These are phyloP conservation scores for Pleurotus pulmonarius DNA, from an alignment of 768 basidiomycete species.

Conservation along the genomic window DNA sequence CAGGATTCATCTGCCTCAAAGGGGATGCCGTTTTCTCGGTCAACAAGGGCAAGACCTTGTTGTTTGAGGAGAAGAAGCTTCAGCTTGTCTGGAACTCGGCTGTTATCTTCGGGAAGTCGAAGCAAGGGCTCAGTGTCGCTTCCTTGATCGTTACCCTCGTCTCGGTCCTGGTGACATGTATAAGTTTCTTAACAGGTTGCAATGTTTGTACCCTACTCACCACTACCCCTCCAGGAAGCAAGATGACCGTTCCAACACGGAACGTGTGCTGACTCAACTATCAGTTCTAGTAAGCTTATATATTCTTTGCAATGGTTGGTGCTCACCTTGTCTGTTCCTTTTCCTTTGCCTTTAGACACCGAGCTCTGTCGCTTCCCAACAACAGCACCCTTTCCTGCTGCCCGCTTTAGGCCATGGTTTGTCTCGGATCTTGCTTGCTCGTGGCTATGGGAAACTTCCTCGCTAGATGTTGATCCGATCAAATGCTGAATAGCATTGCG, in stretches of 20 bases:
- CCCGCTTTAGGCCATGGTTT: background rate
- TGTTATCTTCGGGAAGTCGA: background rate
- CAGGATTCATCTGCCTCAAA: background rate
- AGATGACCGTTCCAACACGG: background rate
- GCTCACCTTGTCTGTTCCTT: background rate
- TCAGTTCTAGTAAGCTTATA: background rate
- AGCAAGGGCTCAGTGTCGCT: background rate
- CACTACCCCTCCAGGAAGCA: background rate
- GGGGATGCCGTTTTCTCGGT: background rate
- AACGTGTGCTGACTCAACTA: background rate
- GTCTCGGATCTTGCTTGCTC: background rate
- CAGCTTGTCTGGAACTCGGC: background rate
- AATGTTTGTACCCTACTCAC: no score
- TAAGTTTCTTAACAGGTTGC: no score
- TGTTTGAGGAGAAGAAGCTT: background rate
- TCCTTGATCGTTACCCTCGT: background rate
- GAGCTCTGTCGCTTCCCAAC: background rate
- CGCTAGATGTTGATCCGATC: background rate
- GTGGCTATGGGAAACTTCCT: background rate
- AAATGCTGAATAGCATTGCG: background rate
- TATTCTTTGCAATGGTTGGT: background rate
- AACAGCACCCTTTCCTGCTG: no score
- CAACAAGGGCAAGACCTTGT: background rate
- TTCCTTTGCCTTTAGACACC: background rate
- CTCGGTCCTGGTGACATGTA: no score